These are phyloP conservation scores for Yamadazyma nakazawae DNA, from an alignment of 805 yeast genomes.

Conservation along the genomic window DNA sequence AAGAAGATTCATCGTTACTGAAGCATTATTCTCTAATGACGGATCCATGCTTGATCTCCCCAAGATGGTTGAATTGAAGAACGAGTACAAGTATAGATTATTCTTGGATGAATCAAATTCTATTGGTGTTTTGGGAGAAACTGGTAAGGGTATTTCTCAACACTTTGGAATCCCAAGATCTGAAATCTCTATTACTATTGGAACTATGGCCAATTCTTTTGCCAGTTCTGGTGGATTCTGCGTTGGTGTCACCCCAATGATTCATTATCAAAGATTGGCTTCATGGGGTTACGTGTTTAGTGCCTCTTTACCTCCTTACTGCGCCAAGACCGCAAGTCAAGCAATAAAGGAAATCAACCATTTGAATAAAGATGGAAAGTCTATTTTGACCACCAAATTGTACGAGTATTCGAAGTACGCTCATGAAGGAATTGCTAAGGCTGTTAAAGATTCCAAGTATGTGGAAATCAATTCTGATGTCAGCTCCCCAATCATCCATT, in stretches of 20 bases:
- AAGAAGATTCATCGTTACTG: slow-evolving; percentile 87
- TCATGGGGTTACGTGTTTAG: slow-evolving; percentile 89
- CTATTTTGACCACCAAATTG: slow-evolving; percentile 30
- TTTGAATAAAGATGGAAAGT: slow-evolving; percentile 29
- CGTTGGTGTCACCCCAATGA: slow-evolving; percentile 79
- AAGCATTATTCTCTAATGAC: slow-evolving; percentile 76
- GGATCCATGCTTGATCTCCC: slow-evolving; percentile 80
- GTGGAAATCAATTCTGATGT: slow-evolving; percentile 54
- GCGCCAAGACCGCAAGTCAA: slow-evolving; percentile 59
- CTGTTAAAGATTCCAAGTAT: slow-evolving; percentile 31
- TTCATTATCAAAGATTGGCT: slow-evolving; percentile 87
- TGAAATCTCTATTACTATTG: slow-evolving; percentile 81
- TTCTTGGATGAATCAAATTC: slow-evolving; percentile 86
- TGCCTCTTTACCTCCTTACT: slow-evolving; percentile 91
- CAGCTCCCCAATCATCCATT: slow-evolving; percentile 66
- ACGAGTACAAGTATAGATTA: slow-evolving; percentile 79
- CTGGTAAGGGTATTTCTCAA: slow-evolving; percentile 86
- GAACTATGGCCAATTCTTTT: slow-evolving; percentile 77
- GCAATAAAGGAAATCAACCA: slow-evolving; percentile 47
- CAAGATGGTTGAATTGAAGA: slow-evolving; percentile 67
- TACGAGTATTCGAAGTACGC: slow-evolving; percentile 40
- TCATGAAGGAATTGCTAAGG: slow-evolving; percentile 39
- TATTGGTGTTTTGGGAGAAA: slow-evolving; percentile 77
- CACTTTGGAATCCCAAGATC: slow-evolving; percentile 62
- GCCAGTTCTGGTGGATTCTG: slow-evolving; percentile 93